Base-by-base conservation (phyloP, 148 eudicot species). In the Rheum nobile region DNA sequence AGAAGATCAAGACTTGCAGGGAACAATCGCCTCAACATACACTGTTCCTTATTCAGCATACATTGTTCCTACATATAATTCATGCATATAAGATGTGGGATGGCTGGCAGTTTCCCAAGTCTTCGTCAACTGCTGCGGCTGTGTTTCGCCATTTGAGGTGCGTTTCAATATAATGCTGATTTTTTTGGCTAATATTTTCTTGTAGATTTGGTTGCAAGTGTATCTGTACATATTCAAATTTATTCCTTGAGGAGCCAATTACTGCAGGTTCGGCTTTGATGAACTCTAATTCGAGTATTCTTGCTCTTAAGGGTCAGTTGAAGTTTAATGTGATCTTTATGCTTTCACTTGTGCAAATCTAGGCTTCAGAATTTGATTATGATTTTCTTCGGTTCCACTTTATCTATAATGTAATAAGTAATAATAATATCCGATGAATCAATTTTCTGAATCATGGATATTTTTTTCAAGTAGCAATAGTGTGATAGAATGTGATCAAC, bases 231-330 rank as follows among this genome's bases (percentile, higher is more conserved):
- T n/a, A n/a, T n/a, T n/a, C n/a, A n/a, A n/a, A n/a, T n/a, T n/a
- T n/a, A n/a, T n/a, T n/a, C 98, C n/a, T 81, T 92, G 84, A 83
- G 98, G 76, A 81, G 67, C 98, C 98, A 1, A 88, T 92, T 67
- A 92, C 98, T 6, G 98, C 98, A 1, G 98, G 90, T 54, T 92
- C 98, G 1, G 98, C 98, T 47, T 87, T 92, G 75, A 92, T 92
- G 98, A 92, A 92, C 77, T 96, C 98, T 13, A 87, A 88, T 78
- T 75, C 96, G 4, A 85, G 86, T 80, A 90, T 92, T 72, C 81
- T 92, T 38, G 98, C 98, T 16, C 89, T 92, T 44, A 92, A 92
- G 87, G 98, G 98, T 92, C 77, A 57, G 76, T 24, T 63, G 5
- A 4, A 12, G 16, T 39, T 21, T 71, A 28, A 17, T 65, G 70